These are phyloP conservation scores for Starmerella tilneyi DNA, from an alignment of 805 yeast species.

Conservation along the genomic window DNA sequence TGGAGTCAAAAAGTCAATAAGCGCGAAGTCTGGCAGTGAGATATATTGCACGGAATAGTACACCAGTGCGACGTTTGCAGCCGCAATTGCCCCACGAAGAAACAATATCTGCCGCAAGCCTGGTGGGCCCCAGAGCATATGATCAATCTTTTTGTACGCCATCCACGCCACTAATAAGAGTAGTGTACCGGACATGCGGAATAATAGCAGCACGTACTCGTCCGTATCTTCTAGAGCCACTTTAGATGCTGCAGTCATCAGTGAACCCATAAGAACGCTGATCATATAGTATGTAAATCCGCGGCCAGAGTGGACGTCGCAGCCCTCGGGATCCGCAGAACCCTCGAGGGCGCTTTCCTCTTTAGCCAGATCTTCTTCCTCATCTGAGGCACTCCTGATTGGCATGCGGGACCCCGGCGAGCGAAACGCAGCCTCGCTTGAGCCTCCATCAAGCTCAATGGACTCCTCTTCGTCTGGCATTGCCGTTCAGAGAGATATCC, in stretches of 20 bases:
- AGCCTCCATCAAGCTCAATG: slow-evolving; percentile 1
- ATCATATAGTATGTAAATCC: slow-evolving; percentile 12
- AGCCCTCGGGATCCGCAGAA: too few species aligned
- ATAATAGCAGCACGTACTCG: slow-evolving; percentile 42
- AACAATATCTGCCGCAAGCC: slow-evolving; percentile 44
- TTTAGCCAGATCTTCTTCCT: too few species aligned
- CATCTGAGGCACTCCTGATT: too few species aligned
- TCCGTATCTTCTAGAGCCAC: slow-evolving; percentile 11
- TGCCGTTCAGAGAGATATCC: too few species aligned
- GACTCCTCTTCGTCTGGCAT: slow-evolving; percentile 6
- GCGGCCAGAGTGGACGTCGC: not conserved
- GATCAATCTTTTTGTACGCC: slow-evolving; percentile 41
- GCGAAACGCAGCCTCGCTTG: too few species aligned
- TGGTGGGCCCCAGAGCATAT: slow-evolving; percentile 61
- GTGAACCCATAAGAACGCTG: slow-evolving; percentile 14
- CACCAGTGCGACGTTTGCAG: slow-evolving; percentile 66
- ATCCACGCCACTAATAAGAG: slow-evolving; percentile 48
- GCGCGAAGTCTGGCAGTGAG: slow-evolving; percentile 68
- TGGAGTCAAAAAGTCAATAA: slow-evolving; percentile 69
- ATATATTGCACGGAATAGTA: slow-evolving; percentile 66
- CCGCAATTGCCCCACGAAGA: slow-evolving; percentile 61
- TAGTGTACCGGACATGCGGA: slow-evolving; percentile 66
- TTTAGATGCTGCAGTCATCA: slow-evolving; percentile 22
- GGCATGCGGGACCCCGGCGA: too few species aligned
- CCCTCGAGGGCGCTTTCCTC: too few species aligned